phyloP scores from a whole-genome alignment of 2,329 filamentous ascomycete species.

The Hymenoscyphus repandus region DNA sequence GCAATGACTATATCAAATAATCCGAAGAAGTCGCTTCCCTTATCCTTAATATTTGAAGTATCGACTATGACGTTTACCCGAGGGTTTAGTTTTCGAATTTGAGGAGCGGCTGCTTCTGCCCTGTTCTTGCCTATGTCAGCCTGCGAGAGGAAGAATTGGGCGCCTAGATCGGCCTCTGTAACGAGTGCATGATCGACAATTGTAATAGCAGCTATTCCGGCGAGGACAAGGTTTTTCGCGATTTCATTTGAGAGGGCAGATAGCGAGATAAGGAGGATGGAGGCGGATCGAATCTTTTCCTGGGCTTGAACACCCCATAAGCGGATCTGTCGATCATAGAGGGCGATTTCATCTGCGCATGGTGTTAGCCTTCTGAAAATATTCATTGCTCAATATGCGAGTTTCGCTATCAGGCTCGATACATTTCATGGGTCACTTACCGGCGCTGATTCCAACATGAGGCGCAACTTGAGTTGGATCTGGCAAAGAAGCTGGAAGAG shows the following conservation, averaged over 20 bases:
- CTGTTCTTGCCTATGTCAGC: conserved; percentile 76
- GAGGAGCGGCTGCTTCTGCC: conserved; percentile 71
- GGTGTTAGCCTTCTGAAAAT: too few species aligned
- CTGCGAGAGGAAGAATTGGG: conserved; percentile 72
- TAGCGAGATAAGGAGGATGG: conserved; percentile 83
- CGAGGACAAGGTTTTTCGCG: conserved; percentile 93
- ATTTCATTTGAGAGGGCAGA: conserved; percentile 89
- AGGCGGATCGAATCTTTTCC: conserved; percentile 82
- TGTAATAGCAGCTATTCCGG: conserved; percentile 85
- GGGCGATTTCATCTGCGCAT: conserved; percentile 77
- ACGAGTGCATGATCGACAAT: conserved; percentile 75
- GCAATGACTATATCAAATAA: conserved; percentile 83
- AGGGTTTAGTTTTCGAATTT: conserved; percentile 82
- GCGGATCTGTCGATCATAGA: conserved; percentile 95
- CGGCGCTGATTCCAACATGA: too few species aligned
- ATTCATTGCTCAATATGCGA: too few species aligned
- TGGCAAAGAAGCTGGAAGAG: too few species aligned
- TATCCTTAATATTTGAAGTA: conserved; percentile 58
- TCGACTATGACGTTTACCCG: conserved; percentile 74
- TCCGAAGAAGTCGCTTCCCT: conserved; percentile 69
- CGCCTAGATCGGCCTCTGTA: conserved; percentile 72
- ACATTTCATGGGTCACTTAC: too few species aligned
- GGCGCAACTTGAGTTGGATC: too few species aligned
- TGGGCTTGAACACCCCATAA: conserved; percentile 97
- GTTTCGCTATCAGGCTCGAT: too few species aligned